phyloP scores from a whole-genome alignment of 306 rosid species.

The Urtica urens region DNA sequence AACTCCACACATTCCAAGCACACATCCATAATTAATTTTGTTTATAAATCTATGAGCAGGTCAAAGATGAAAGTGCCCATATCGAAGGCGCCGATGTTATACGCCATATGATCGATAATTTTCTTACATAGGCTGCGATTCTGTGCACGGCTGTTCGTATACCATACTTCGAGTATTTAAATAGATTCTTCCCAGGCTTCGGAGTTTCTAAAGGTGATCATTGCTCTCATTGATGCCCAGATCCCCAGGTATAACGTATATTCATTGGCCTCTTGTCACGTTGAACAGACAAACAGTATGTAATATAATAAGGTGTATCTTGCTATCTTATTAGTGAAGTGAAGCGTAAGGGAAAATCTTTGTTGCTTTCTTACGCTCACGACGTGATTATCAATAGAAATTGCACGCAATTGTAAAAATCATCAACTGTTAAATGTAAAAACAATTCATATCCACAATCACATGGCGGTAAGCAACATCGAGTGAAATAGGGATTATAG shows the following conservation, averaged over 20 bases:
- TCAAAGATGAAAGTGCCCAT: constrained; percentile 55
- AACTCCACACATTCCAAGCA: background rate
- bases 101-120: constrained; percentile 78
- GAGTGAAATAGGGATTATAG: too few species aligned
- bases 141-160: background rate
- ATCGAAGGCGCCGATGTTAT: constrained; percentile 94
- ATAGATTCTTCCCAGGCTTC: too few species aligned
- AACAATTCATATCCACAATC: too few species aligned
- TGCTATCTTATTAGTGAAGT: too few species aligned
- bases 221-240: constrained; percentile 7
- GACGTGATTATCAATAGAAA: too few species aligned
- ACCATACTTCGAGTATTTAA: too few species aligned
- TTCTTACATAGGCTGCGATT: constrained; percentile 38
- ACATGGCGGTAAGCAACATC: too few species aligned
- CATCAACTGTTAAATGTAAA: too few species aligned
- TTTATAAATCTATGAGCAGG: constrained; percentile 36
- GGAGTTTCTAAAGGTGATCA: constrained; percentile 6
- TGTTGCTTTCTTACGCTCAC: too few species aligned
- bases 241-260: constrained; percentile 9
- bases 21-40: background rate
- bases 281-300: background rate
- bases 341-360: too few species aligned
- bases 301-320: too few species aligned
- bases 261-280: background rate
- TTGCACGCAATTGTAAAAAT: too few species aligned